A percentile compares a stretch with the other conserved stretches of the same genome.
Evolutionary conservation across 2,329 filamentous ascomycete genomes (phyloP).

Genomic region (Phaeosphaeria sp.): DNA sequence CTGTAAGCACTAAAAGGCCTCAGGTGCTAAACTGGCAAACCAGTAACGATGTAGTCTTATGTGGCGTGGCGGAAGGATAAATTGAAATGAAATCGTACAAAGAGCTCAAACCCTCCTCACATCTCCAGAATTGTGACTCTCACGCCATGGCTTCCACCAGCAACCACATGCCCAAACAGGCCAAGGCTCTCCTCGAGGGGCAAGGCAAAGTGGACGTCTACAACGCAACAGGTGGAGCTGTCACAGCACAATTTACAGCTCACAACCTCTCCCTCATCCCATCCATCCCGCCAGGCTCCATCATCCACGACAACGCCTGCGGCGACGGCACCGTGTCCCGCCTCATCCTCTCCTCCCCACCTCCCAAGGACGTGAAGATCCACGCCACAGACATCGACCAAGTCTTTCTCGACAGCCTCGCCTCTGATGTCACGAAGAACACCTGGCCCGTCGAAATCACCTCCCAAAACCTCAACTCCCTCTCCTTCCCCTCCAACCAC

Average conservation of each 20-base stretch:
- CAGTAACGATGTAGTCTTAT: not conserved
- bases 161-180: slow-evolving; percentile 29
- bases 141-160: slow-evolving; percentile 21
- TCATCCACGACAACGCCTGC: slow-evolving; percentile 46
- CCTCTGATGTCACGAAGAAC: slow-evolving; percentile 14
- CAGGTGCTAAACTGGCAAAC: not conserved
- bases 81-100: not conserved
- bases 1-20: not conserved
- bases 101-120: not conserved
- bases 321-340: slow-evolving; percentile 40
- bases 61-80: not conserved
- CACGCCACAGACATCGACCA: slow-evolving; percentile 41
- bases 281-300: slow-evolving; percentile 28
- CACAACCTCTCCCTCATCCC: slow-evolving; percentile 37
- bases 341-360: slow-evolving; percentile 23
- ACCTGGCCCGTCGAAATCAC: slow-evolving; percentile 32
- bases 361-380: slow-evolving; percentile 25
- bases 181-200: slow-evolving; percentile 27
- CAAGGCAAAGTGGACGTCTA: slow-evolving; percentile 35
- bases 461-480: slow-evolving; percentile 23
- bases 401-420: slow-evolving; percentile 31
- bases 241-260: slow-evolving; percentile 33
- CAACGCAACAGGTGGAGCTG: slow-evolving; percentile 35
- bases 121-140: not conserved
- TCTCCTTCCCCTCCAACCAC: slow-evolving; percentile 32